These are phyloP conservation scores for Solanum hybrid DNA, from an alignment of 305 asterid genomes.

Conservation along the genomic window DNA sequence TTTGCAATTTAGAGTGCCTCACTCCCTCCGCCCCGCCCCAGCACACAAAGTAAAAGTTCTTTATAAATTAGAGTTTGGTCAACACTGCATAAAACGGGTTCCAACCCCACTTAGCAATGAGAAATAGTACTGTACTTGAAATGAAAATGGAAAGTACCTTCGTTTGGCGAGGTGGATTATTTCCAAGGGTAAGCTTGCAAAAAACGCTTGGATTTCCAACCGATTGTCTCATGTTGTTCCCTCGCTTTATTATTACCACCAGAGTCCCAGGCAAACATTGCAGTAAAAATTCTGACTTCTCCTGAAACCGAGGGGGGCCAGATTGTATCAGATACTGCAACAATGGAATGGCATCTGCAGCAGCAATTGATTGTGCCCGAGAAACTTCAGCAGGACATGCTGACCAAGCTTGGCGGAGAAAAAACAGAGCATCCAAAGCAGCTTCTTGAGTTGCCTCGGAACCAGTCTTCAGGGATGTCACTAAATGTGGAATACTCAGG, in stretches of 20 bases:
- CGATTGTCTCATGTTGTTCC: conserved; percentile 93
- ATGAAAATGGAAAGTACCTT: conserved; percentile 30
- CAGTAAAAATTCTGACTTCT: conserved; percentile 87
- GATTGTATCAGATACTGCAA: conserved; percentile 95
- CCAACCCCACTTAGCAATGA: background rate
- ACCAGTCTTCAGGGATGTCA: conserved; percentile 92
- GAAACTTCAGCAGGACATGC: conserved; percentile 99
- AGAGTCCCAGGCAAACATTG: conserved; percentile 97
- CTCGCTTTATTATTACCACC: conserved; percentile 82
- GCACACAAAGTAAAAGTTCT: background rate
- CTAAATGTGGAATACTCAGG: conserved; percentile 91
- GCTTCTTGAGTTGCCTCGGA: conserved; percentile 99
- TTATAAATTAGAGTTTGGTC: background rate
- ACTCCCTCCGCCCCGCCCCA: background rate
- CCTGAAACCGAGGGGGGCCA: conserved; percentile 98
- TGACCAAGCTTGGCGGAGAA: conserved; percentile 99
- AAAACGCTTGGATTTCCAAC: conserved; percentile 92
- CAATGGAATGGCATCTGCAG: conserved; percentile 94
- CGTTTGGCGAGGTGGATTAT: conserved; percentile 78
- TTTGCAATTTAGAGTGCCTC: background rate
- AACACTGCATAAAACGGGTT: background rate
- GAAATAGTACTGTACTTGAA: background rate
- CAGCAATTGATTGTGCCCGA: conserved; percentile 95
- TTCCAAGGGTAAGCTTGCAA: conserved; percentile 97
- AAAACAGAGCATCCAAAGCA: conserved; percentile 88